Conservation (phyloP, 148 eudicot species). For the Chenopodium album region DNA sequence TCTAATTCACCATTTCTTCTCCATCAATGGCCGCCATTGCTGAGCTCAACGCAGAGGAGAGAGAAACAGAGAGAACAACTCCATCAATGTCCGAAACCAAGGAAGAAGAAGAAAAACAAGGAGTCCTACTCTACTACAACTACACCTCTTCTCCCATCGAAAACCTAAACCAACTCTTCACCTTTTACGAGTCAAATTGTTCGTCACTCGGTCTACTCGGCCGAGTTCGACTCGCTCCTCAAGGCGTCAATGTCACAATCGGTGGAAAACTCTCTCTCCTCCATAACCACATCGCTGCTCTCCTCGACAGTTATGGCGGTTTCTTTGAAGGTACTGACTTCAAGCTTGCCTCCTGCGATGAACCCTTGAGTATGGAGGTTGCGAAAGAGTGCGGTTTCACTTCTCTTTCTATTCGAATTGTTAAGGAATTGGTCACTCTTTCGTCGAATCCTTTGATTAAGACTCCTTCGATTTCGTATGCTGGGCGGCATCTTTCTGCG, state of each 20-base stretch:
- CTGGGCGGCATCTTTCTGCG: constrained; percentile 88
- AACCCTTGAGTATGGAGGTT: constrained; percentile 62
- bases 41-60: not conserved
- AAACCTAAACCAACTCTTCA: constrained; percentile 47
- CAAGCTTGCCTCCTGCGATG: constrained; percentile 77
- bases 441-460: constrained; percentile 58
- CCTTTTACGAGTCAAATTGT: constrained; percentile 69
- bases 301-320: constrained; percentile 37
- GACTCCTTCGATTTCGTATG: constrained; percentile 64
- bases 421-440: constrained; percentile 90
- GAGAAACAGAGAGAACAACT: not conserved
- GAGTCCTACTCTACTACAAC: constrained; percentile 78
- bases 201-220: constrained; percentile 82
- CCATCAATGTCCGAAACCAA: not conserved
- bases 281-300: constrained; percentile 60
- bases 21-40: constrained; percentile 3
- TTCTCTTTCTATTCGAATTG: constrained; percentile 77
- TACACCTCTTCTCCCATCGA: constrained; percentile 50
- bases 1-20: not conserved
- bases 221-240: constrained; percentile 82
- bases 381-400: constrained; percentile 92
- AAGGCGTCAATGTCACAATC: constrained; percentile 91
- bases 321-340: constrained; percentile 83
- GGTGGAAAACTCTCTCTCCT: constrained; percentile 70
- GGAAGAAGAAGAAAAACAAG: constrained; percentile 32